Evolutionary conservation across 192 early-diverging fungal species (phyloP).

Genomic region (Podila epigama): DNA sequence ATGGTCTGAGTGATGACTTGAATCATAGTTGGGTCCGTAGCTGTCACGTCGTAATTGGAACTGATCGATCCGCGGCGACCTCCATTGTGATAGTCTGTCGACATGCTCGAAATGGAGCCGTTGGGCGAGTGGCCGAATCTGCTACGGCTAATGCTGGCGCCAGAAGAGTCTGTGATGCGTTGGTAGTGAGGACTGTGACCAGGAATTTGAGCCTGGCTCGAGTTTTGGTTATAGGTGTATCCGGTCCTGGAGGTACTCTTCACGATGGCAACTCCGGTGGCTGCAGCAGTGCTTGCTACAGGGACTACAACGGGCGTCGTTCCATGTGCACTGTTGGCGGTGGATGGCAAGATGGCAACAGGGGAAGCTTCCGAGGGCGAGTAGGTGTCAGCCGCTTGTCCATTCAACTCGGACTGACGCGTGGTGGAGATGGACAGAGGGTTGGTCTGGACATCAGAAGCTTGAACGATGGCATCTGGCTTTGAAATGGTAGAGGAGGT

Average conservation of each 20-base stretch:
- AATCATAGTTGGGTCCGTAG: slow-evolving; percentile 70
- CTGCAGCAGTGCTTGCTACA: slow-evolving; percentile 26
- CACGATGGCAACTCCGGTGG: slow-evolving; percentile 20
- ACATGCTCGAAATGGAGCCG: slow-evolving; percentile 40
- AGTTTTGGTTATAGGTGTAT: slow-evolving; percentile 16
- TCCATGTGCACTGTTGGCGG: slow-evolving; percentile 1
- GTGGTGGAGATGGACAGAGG: background rate
- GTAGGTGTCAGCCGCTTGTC: background rate
- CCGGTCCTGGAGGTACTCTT: slow-evolving; percentile 21
- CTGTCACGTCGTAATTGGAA: slow-evolving; percentile 21
- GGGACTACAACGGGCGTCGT: slow-evolving; percentile 15
- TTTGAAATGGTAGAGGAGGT: too few relatives aligned
- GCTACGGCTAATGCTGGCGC: slow-evolving; percentile 18
- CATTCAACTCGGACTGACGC: background rate
- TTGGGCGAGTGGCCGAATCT: slow-evolving; percentile 19
- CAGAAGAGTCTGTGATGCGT: slow-evolving; percentile 30
- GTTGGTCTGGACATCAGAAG: background rate
- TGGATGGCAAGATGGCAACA: slow-evolving; percentile 2
- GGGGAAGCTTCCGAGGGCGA: background rate
- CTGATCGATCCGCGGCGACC: slow-evolving; percentile 14
- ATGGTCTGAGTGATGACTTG: slow-evolving; percentile 78
- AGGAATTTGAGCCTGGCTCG: slow-evolving; percentile 3
- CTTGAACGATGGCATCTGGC: background rate
- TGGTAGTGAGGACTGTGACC: slow-evolving; percentile 6
- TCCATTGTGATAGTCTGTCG: slow-evolving; percentile 35